These are phyloP conservation scores for Acanthamoeba sp. DNA, from an alignment of 208 protist species.

Conservation along the genomic window DNA sequence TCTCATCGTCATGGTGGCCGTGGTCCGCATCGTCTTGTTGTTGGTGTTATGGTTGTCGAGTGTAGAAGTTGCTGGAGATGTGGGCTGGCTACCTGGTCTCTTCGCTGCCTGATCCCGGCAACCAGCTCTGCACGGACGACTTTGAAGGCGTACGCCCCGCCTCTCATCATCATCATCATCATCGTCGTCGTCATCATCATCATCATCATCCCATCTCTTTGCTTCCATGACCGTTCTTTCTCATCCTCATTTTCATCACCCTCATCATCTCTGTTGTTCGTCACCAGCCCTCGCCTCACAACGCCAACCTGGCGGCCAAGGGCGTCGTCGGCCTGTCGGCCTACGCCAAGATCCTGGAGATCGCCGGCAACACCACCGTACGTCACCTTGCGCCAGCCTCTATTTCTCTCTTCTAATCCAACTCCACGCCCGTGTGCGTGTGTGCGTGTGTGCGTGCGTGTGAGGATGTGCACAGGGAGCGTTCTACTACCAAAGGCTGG, in stretches of 20 bases:
- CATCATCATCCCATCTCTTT: too few relatives aligned
- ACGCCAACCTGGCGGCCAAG: conserved; percentile 81
- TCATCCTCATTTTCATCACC: background rate
- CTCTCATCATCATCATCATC: background rate
- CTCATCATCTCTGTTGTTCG: background rate
- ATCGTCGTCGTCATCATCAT: background rate
- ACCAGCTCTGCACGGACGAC: conserved; percentile 85
- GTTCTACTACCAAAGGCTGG: conserved; percentile 31
- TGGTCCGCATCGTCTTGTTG: too few relatives aligned
- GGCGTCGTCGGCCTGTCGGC: conserved; percentile 78
- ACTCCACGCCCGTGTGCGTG: too few relatives aligned
- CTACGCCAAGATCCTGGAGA: conserved; percentile 68
- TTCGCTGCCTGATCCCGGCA: conserved; percentile 78
- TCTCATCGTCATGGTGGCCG: too few relatives aligned
- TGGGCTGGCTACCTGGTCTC: conserved; percentile 79
- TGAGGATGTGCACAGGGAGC: background rate
- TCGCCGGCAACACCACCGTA: conserved; percentile 5
- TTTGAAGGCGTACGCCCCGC: conserved; percentile 75
- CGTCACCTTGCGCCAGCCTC: too few relatives aligned
- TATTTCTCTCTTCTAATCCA: background rate
- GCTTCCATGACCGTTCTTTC: too few relatives aligned
- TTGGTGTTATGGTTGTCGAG: background rate
- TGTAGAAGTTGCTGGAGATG: conserved; percentile 44
- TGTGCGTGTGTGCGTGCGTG: background rate
- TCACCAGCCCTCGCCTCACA: conserved; percentile 76